phyloP scores from a whole-genome alignment of 1,284 basidiomycete species.

The Xerocomus amazonicus region DNA sequence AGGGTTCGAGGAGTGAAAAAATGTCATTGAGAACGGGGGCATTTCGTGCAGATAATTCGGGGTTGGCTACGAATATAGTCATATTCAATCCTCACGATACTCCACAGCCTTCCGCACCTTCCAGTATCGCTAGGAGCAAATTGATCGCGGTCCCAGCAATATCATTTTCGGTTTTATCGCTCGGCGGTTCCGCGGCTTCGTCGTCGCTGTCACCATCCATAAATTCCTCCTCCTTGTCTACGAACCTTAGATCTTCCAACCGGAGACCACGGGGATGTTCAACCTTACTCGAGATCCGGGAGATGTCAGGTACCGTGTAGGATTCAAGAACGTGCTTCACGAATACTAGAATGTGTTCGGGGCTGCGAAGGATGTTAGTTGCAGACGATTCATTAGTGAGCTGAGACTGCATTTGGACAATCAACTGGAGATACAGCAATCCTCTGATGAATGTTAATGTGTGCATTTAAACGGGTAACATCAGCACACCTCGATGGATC shows the following conservation, averaged over 20 bases:
- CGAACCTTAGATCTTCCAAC: conserved; percentile 43
- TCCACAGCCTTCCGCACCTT: conserved; percentile 50
- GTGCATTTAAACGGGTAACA: neutral
- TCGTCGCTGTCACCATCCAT: conserved; percentile 58
- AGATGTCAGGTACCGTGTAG: conserved; percentile 18
- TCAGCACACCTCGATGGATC: conserved; percentile 53
- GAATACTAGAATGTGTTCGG: conserved; percentile 73
- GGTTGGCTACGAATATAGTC: conserved; percentile 51
- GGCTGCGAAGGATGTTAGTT: conserved; percentile 65
- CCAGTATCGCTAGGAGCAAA: conserved; percentile 75
- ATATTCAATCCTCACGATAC: neutral
- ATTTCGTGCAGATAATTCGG: conserved; percentile 58
- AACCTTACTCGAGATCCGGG: conserved; percentile 14
- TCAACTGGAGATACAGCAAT: conserved; percentile 71
- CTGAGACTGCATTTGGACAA: conserved; percentile 73
- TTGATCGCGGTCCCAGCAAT: conserved; percentile 75
- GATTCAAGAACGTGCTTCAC: conserved; percentile 65
- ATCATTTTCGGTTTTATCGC: conserved; percentile 45
- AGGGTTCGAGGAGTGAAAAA: conserved; percentile 57
- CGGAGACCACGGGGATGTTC: conserved; percentile 26
- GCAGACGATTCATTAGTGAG: conserved; percentile 53
- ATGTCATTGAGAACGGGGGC: conserved; percentile 70
- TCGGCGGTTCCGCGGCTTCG: conserved; percentile 33
- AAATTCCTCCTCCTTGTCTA: conserved; percentile 37
- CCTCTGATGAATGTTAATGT: conserved; percentile 31